Evolutionary conservation across 2,329 filamentous ascomycete species (phyloP).

Genomic region (Aspergillus fructus): DNA sequence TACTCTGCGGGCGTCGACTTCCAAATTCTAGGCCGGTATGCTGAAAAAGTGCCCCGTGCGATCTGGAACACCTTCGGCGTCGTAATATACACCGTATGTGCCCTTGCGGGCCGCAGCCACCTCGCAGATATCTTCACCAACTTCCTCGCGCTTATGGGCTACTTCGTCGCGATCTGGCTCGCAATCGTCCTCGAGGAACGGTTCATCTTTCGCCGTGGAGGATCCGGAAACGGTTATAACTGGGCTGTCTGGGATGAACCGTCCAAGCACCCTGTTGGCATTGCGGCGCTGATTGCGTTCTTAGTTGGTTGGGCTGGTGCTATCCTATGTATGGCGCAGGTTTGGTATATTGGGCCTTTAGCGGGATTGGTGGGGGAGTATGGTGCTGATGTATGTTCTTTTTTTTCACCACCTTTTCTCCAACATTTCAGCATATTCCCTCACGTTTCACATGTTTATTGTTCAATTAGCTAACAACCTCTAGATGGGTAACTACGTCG

Average conservation of each 20-base stretch:
- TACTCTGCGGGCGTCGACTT: slow-evolving; percentile 68
- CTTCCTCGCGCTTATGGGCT: slow-evolving; percentile 69
- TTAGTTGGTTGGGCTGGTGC: slow-evolving; percentile 65
- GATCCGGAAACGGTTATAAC: slow-evolving; percentile 47
- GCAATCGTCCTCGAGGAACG: slow-evolving; percentile 60
- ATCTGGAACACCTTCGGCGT: slow-evolving; percentile 65
- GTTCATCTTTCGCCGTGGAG: slow-evolving; percentile 56
- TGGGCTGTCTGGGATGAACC: slow-evolving; percentile 63
- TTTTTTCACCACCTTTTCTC: not conserved
- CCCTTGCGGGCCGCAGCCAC: slow-evolving; percentile 60
- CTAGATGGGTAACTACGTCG: slow-evolving; percentile 60
- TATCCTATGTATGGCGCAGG: slow-evolving; percentile 67
- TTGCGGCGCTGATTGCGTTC: slow-evolving; percentile 62
- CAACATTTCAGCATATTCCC: not conserved
- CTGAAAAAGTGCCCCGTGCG: slow-evolving; percentile 59
- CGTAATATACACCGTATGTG: slow-evolving; percentile 64
- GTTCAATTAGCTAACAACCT: not conserved
- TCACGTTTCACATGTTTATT: not conserved
- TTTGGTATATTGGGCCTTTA: slow-evolving; percentile 67
- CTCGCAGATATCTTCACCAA: slow-evolving; percentile 67
- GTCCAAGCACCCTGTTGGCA: slow-evolving; percentile 59
- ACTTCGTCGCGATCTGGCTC: slow-evolving; percentile 67
- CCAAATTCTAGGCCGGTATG: slow-evolving; percentile 62
- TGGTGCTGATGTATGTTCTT: slow-evolving; percentile 54
- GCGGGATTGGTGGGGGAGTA: slow-evolving; percentile 57